Evolutionary conservation across 257 asterid species (phyloP), one percentile per base, ranked within the genome.

Genomic region (Striga asiatica): DNA sequence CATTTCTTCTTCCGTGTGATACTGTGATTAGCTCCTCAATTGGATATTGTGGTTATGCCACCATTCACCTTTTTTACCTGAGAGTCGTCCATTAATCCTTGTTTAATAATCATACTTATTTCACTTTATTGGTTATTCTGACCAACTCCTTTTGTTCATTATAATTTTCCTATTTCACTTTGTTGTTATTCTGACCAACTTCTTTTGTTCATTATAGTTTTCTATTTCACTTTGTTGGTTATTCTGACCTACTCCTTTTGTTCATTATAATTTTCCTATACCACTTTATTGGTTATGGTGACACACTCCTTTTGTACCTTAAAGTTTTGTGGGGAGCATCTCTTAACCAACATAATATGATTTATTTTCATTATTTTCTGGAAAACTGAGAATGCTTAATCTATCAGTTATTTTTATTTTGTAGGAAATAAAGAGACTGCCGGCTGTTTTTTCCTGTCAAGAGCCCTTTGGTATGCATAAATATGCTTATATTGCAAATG

Each of bases 401-500:
- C 54, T 45, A 11, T 10, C 22, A 50, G 13, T 35, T 60, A 16
- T 39, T 39, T 39, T 16, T 13, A 22, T 58, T 43, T 65, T 63
- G 72, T 72, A 89, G 97, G 86, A 76, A 54, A 57, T 62, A 31
- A 83, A 78, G 76, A 81, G 72, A 74, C 70, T 50, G 29, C 71
- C 83, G 46, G 65, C 85, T 62, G 80, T 82, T 63, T 68, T 81
- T 62, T 76, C 88, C 31, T 65, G 71, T 70, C 88, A 71, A 55
- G 88, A 74, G 52, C 85, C 88, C 50, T 60, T 74, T 65, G 86
- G 76, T 63, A 53, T 77, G 14, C 89, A 81, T 56, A 82, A 74
- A 61, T 85, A 89, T 71, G 95, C 94, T 54, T 89, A 89, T 62
- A 73, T 89, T 75, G 84, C 97, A 50, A 89, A 85, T 68, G 93